These are phyloP conservation scores for Juncus inflexus DNA, from an alignment of 176 grass and related monocot genomes.

Conservation along the genomic window DNA sequence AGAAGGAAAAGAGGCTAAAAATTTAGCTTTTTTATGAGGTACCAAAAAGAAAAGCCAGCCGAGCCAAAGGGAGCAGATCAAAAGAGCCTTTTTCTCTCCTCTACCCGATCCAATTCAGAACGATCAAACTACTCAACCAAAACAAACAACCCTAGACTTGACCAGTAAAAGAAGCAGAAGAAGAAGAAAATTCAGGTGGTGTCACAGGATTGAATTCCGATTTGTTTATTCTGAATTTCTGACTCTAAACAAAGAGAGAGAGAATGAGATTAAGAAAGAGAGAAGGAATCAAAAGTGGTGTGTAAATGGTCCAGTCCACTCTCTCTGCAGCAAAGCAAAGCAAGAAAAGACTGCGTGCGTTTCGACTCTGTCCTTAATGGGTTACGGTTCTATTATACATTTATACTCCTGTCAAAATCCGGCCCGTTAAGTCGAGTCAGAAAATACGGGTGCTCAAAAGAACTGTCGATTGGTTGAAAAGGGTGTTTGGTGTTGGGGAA, in stretches of 20 bases:
- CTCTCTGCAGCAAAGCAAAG: not conserved
- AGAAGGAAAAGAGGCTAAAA: slow-evolving; percentile 15
- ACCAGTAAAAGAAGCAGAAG: too few relatives aligned
- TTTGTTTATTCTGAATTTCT: slow-evolving; percentile 14
- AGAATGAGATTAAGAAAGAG: slow-evolving; percentile 13
- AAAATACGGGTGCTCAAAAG: not conserved
- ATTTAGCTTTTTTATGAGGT: not conserved
- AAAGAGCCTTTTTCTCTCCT: not conserved
- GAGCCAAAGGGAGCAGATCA: not conserved
- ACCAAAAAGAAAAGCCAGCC: slow-evolving; percentile 15
- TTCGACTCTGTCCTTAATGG: not conserved
- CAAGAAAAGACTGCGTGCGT: not conserved
- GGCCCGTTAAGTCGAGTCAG: too few relatives aligned
- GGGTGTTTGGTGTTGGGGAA: slow-evolving; percentile 15
- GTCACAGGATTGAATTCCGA: slow-evolving; percentile 20
- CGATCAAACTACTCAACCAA: too few relatives aligned
- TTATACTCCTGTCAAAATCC: not conserved
- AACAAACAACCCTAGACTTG: slow-evolving; percentile 13
- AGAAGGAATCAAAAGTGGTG: slow-evolving; percentile 21
- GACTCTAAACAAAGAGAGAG: not conserved
- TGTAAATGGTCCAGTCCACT: not conserved
- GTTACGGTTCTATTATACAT: too few relatives aligned
- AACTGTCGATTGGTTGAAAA: not conserved
- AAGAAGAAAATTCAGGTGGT: not conserved
- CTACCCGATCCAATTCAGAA: not conserved